Evolutionary conservation across 257 asterid species (phyloP).

Genomic region (Solanum sitiens): DNA sequence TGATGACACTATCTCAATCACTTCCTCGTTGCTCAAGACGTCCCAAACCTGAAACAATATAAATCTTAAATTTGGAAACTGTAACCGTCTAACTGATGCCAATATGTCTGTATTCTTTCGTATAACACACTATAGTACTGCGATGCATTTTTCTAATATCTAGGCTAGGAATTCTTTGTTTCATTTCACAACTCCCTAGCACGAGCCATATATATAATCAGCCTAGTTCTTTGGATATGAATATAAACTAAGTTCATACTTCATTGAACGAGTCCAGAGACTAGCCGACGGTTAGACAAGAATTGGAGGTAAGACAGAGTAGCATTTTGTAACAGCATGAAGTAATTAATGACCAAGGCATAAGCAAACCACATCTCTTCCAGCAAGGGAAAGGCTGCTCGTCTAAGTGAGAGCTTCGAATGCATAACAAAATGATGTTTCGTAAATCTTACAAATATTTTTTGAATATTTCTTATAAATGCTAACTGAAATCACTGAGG

Average conservation of each 20-base stretch:
- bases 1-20: conserved; percentile 70
- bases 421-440: neutral
- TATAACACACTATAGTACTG: neutral
- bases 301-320: neutral
- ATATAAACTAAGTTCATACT: neutral
- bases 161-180: neutral
- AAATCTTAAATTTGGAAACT: neutral
- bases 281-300: neutral
- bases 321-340: neutral
- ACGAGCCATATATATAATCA: neutral
- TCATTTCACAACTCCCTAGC: neutral
- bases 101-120: neutral
- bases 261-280: neutral
- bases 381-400: neutral
- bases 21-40: conserved; percentile 90
- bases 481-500: neutral
- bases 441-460: neutral
- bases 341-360: neutral
- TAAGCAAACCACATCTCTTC: neutral
- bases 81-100: neutral
- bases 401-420: neutral
- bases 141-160: neutral
- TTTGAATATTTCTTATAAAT: neutral
- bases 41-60: conserved; percentile 79
- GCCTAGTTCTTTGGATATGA: neutral